A percentile compares a stretch with the other conserved stretches of the same genome.
phyloP scores from a whole-genome alignment of 257 asterid genomes.

The Ehretia macrophylla region DNA sequence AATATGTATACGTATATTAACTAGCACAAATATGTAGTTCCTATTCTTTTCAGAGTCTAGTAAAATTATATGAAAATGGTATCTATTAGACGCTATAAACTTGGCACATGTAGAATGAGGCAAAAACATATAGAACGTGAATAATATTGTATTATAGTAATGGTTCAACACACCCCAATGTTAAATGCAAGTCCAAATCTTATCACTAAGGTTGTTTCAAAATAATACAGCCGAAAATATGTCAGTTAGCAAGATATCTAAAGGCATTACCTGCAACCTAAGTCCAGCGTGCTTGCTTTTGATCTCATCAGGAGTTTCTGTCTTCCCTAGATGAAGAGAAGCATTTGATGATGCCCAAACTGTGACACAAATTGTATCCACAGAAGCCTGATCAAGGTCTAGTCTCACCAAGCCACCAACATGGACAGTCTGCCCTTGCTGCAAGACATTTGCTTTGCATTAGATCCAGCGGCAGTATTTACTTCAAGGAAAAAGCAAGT shows the following conservation, averaged over 20 bases:
- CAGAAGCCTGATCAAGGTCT: conserved; percentile 73
- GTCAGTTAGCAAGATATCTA: conserved; percentile 9
- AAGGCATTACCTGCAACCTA: conserved; percentile 74
- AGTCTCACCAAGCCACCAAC: conserved; percentile 74
- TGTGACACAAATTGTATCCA: conserved; percentile 76
- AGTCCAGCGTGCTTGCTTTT: conserved; percentile 75
- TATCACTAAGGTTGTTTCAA: neutral
- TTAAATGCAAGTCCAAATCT: neutral
- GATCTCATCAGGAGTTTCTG: conserved; percentile 76
- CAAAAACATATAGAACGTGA: too few relatives aligned
- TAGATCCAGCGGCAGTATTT: neutral
- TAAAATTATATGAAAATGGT: too few relatives aligned
- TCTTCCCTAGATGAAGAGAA: conserved; percentile 84
- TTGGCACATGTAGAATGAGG: too few relatives aligned
- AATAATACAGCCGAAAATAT: neutral
- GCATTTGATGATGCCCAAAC: conserved; percentile 73
- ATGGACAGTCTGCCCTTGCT: conserved; percentile 88
- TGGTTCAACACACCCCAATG: too few relatives aligned
- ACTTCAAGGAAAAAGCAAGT: neutral
- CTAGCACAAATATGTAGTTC: too few relatives aligned
- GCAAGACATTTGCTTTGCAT: conserved; percentile 21
- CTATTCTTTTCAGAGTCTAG: too few relatives aligned
- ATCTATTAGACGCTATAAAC: too few relatives aligned
- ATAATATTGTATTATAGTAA: too few relatives aligned
- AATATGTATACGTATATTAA: too few relatives aligned